These are phyloP conservation scores for Lactuca sativa DNA, from an alignment of 129 eudicot species.

Conservation along the genomic window DNA sequence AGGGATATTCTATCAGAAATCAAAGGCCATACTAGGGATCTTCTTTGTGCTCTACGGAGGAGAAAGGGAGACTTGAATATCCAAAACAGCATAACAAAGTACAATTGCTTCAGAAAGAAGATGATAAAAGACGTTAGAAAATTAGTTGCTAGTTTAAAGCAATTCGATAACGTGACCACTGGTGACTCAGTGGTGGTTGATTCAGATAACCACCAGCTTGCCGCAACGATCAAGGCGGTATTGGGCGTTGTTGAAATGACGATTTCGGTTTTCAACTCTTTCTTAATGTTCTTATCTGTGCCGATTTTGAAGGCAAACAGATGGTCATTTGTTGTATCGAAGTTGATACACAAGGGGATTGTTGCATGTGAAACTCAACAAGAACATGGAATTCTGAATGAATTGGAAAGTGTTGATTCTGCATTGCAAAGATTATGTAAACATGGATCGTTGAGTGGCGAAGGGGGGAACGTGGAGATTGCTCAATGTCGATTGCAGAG, in stretches of 20 bases:
- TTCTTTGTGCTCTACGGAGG: constrained; percentile 45
- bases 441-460: background rate
- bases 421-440: constrained; percentile 25
- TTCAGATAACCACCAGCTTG: constrained; percentile 19
- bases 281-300: constrained; percentile 19
- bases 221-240: constrained; percentile 26
- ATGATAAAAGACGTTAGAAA: constrained; percentile 34
- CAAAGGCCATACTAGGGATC: constrained; percentile 45
- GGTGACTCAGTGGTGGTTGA: constrained; percentile 24
- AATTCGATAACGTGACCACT: constrained; percentile 23
- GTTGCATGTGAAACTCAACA: constrained; percentile 30
- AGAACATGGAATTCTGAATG: constrained; percentile 22
- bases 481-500: constrained; percentile 24
- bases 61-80: constrained; percentile 34
- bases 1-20: constrained; percentile 36
- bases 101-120: constrained; percentile 47
- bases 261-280: constrained; percentile 32
- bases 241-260: constrained; percentile 36
- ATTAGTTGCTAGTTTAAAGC: constrained; percentile 40
- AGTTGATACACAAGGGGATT: constrained; percentile 32
- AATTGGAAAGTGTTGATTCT: constrained; percentile 18
- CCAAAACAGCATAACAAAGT: constrained; percentile 36
- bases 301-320: constrained; percentile 31
- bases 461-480: constrained; percentile 11
- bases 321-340: constrained; percentile 37